Percentiles rank a stretch among this genome's conserved stretches.
Evolutionary conservation across 1,284 basidiomycete genomes (phyloP).

Genomic region (Fistulinella staudtii): DNA sequence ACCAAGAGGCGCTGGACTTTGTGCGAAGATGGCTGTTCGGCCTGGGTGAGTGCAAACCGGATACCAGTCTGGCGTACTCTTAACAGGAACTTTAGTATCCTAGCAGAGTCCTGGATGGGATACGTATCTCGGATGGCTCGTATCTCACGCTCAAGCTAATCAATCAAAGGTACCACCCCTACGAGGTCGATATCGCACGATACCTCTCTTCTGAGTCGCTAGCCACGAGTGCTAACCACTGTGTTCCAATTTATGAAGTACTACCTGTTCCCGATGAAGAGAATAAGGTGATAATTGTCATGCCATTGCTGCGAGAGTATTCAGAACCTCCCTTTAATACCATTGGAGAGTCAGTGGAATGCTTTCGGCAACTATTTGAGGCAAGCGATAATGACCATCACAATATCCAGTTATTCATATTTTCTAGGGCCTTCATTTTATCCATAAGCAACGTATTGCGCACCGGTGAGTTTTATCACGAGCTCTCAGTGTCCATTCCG

Average conservation of each 20-base stretch:
- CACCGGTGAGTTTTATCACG: constrained; percentile 10
- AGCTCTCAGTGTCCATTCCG: too few relatives aligned
- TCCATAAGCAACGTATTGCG: constrained; percentile 21
- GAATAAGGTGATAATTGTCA: constrained; percentile 24
- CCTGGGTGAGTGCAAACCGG: not conserved
- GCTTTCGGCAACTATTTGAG: constrained; percentile 36
- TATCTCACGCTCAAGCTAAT: constrained; percentile 32
- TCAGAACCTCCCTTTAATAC: constrained; percentile 24
- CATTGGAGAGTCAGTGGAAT: constrained; percentile 34
- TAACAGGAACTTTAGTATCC: constrained; percentile 8
- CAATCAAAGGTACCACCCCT: constrained; percentile 9
- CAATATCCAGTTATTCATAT: not conserved
- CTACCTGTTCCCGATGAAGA: constrained; percentile 15
- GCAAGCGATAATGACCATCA: constrained; percentile 13
- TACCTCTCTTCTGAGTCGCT: constrained; percentile 18
- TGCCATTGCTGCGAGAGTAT: constrained; percentile 32
- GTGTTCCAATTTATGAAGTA: constrained; percentile 33
- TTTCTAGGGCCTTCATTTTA: constrained; percentile 20
- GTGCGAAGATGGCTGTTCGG: constrained; percentile 26
- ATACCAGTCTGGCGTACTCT: too few relatives aligned
- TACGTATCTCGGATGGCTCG: constrained; percentile 27
- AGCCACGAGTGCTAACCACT: constrained; percentile 29
- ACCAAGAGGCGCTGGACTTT: constrained; percentile 8
- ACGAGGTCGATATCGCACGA: constrained; percentile 27
- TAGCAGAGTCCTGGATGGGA: constrained; percentile 31